A percentile compares a stretch with the other conserved stretches of the same genome.
phyloP scores from a whole-genome alignment of 139 green algal species.

The Coccomyxa sp. region DNA sequence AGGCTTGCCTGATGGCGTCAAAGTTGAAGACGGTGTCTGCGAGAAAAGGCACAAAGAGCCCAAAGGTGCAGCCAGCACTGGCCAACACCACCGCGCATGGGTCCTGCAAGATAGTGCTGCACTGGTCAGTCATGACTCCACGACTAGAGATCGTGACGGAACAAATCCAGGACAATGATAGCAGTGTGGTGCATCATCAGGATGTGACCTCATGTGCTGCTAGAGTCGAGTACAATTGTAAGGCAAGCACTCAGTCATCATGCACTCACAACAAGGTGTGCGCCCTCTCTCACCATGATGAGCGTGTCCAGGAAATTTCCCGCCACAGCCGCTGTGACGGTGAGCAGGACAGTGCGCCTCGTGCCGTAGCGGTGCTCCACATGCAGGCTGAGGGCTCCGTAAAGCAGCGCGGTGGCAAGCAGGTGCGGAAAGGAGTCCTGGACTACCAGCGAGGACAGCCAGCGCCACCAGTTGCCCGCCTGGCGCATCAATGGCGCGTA shows the following conservation, averaged over 20 bases:
- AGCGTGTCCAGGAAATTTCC: slow-evolving; percentile 19
- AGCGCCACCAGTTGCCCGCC: slow-evolving; percentile 5
- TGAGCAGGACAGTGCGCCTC: neutral
- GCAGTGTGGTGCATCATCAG: too few relatives aligned
- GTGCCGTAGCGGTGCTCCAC: slow-evolving; percentile 22
- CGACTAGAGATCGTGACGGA: neutral
- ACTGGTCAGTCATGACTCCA: neutral
- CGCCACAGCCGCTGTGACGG: slow-evolving; percentile 2
- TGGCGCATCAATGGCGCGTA: slow-evolving; percentile 8
- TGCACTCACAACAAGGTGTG: too few relatives aligned
- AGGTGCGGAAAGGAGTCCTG: slow-evolving; percentile 13
- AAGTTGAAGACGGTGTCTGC: slow-evolving; percentile 22
- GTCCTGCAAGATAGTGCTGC: neutral
- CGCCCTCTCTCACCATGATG: slow-evolving; percentile 3
- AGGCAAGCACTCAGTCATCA: too few relatives aligned
- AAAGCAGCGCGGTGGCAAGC: slow-evolving; percentile 13
- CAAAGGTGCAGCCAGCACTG: slow-evolving; percentile 2
- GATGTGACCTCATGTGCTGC: too few relatives aligned
- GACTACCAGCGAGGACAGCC: slow-evolving; percentile 14
- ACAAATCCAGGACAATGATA: too few relatives aligned
- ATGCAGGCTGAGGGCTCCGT: slow-evolving; percentile 3
- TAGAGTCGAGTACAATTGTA: too few relatives aligned
- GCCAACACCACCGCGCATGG: slow-evolving; percentile 5
- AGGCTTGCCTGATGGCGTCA: slow-evolving; percentile 8
- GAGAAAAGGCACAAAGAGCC: slow-evolving; percentile 16